Evolutionary conservation across 2,329 filamentous ascomycete genomes (phyloP), one percentile per base, ranked within the genome.

Genomic region (Fusarium chuoi): DNA sequence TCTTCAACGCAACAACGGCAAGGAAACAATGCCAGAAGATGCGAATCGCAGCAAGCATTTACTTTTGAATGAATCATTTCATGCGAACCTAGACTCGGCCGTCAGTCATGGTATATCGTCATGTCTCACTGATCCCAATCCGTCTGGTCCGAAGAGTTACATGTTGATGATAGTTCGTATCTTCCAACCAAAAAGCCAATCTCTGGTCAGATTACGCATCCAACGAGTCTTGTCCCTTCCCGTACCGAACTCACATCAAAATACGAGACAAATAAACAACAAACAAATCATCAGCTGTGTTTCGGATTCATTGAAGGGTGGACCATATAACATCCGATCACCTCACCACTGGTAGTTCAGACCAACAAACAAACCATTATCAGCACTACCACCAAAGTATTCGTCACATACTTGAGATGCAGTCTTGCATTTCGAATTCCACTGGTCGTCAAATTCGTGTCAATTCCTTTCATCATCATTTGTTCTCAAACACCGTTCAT

Each of bases 341-440:
- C 7, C 24, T 45, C 24, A 18, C 24, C 42, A 45, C 41, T 39
- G 38, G 12, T 39, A 20, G 11, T n/a, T n/a, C 17, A 45, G 17
- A 26, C 24, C 42, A 20, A 14, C 42, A 45, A 14, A 14, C 44
- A 46, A 46, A 14, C 18, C 18, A 26, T 10, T 6, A 46, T 14
- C 44, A 46, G 24, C 17, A 28, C 28, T 28, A 20, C 0, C 24
- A 26, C 2, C 2, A 14, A 24, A 26, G 0, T 0, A 0, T 18
- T 45, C 44, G 13, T n/a, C n/a, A 4, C 44, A 45, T 26, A 14
- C 44, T 26, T 1, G 6, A 14, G 6, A 45, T 14, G 2, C 7
- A 26, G 18, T 28, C 24, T 9, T 17, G 11, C 0, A 9, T 46
- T 26, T 45, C 8, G 1, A 20, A 20, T 4, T 28, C 4, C 24